Conservation (phyloP, 306 rosid species). For the Trifolium repens region DNA sequence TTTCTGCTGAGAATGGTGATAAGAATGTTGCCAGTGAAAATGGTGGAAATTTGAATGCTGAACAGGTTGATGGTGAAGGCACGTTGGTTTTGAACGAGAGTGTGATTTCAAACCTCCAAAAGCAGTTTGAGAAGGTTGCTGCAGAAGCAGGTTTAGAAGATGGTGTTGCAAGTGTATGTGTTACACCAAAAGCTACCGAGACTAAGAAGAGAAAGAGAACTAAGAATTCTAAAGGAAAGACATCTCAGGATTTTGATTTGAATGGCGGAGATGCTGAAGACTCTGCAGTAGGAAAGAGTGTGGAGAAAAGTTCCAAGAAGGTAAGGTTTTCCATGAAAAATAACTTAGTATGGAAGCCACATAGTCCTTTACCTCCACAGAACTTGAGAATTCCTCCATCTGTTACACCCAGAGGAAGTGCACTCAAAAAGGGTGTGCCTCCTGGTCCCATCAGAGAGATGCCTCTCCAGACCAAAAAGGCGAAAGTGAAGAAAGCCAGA, state of each 20-base stretch:
- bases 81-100: constrained; percentile 48
- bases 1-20: constrained; percentile 29
- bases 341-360: constrained; percentile 96
- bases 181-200: constrained; percentile 41
- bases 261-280: constrained; percentile 53
- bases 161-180: constrained; percentile 52
- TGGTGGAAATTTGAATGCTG: constrained; percentile 42
- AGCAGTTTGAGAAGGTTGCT: constrained; percentile 88
- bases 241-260: constrained; percentile 42
- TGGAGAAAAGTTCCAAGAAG: constrained; percentile 78
- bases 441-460: constrained; percentile 94
- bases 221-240: constrained; percentile 53
- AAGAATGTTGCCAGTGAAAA: constrained; percentile 44
- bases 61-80: constrained; percentile 39
- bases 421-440: constrained; percentile 94
- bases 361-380: constrained; percentile 91
- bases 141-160: constrained; percentile 71
- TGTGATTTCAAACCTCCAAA: constrained; percentile 80
- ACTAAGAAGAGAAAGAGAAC: constrained; percentile 89
- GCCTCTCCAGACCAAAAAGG: constrained; percentile 57
- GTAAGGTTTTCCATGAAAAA: constrained; percentile 90
- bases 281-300: constrained; percentile 52
- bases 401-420: constrained; percentile 97
- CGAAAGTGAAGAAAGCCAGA: constrained; percentile 69
- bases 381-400: constrained; percentile 90